Base-by-base conservation (phyloP, 2,329 filamentous ascomycete species). In the Pseudogymnoascus pannorum region DNA sequence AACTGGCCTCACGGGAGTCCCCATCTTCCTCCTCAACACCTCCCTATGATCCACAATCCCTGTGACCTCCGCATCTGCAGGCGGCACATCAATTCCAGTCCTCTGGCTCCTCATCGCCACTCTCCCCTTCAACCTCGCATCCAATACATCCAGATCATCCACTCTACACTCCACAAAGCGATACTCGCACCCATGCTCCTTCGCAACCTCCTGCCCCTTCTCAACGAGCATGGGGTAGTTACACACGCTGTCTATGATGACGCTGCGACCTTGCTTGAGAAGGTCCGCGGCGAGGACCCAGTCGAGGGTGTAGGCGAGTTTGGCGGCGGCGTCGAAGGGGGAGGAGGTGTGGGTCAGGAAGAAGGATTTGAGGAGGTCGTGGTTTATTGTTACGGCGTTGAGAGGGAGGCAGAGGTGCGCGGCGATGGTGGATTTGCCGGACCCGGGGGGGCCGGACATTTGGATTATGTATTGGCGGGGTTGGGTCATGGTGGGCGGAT, bases 201-300 rank as follows among this genome's bases (percentile, higher is more conserved):
- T 14, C 1, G 74, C 72, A 1, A 75, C 67, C 5, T 63, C 65
- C 2, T 57, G 60, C 1, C 75, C 74, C 6, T 62, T 42, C n/a
- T 72, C 68, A n/a, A 75, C 59, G 1, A 70, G 64, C 63, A 73
- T 66, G 5, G 64, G 40, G 65, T 66, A 75, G 61, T 75, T 75
- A 65, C 73, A 77, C 29, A 71, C 69, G 60, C 73, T 74, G 62
- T 76, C 74, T 7, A 77, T 67, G 59, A 76, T 71, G 62, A 76
- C 68, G 60, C 59, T 71, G 11, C 64, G 64, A 2, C 70, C 72
- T 61, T 76, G 75, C 24, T 68, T 70, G 54, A 75, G 66, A 20
- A 72, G 26, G 38, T 73, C 69, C 24, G 71, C 65, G 26, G 73
- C 74, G 2, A 77, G 67, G 0, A 62, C 62, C 73, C 73, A 76